A percentile compares a stretch with the other conserved stretches of the same genome.
These are phyloP conservation scores for Parmales sp. DNA, from an alignment of 108 stramenopile genomes.

Conservation along the genomic window DNA sequence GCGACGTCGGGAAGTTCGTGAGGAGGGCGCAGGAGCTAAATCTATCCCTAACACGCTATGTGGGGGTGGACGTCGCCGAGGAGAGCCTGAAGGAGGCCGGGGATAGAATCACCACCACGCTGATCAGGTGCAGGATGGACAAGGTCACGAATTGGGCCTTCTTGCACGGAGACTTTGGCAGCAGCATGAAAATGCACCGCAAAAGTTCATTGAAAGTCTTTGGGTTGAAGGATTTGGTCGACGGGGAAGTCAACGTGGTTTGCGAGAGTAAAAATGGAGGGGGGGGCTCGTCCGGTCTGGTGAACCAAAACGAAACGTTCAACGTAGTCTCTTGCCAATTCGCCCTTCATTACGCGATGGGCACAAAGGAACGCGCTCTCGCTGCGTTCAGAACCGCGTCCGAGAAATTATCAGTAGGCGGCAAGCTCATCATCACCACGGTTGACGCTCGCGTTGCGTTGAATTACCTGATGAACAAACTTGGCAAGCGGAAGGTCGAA, in stretches of 20 bases:
- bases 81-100: conserved; percentile 86
- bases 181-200: no score
- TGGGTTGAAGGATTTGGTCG: neutral
- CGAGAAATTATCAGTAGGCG: conserved; percentile 70
- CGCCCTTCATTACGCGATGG: conserved; percentile 98
- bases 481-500: conserved; percentile 33
- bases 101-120: no score
- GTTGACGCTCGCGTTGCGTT: conserved; percentile 79
- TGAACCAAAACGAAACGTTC: conserved; percentile 43
- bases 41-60: conserved; percentile 69
- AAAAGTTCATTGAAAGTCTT: neutral
- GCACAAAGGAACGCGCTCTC: conserved; percentile 61
- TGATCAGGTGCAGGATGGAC: no score
- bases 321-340: conserved; percentile 95
- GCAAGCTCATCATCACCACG: conserved; percentile 86
- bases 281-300: conserved; percentile 33
- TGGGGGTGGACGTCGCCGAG: conserved; percentile 92
- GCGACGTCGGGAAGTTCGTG: conserved; percentile 90
- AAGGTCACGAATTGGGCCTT: neutral
- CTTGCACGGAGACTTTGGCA: neutral
- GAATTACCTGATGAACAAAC: conserved; percentile 59
- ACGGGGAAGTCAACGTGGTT: neutral
- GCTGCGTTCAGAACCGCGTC: conserved; percentile 82
- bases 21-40: no score
- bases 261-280: conserved; percentile 35